Evolutionary conservation across 2,329 filamentous ascomycete species (phyloP).

Genomic region (Pseudodiploospora longispora): DNA sequence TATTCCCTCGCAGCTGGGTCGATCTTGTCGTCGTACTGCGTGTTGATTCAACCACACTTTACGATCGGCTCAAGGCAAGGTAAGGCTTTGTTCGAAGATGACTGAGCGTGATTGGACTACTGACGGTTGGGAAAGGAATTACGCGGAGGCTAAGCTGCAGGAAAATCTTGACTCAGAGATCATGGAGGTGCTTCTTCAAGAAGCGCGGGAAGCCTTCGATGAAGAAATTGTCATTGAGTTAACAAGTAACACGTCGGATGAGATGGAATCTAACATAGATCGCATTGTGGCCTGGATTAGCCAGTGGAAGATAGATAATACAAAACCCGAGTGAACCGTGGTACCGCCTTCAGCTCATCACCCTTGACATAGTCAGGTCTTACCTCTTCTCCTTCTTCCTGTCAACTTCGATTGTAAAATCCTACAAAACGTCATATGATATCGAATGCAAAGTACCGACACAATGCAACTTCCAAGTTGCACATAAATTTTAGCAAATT

Average conservation of each 20-base stretch:
- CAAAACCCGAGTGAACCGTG: not conserved
- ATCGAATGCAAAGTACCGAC: no score
- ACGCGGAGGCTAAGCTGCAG: constrained; percentile 79
- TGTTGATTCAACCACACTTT: constrained; percentile 70
- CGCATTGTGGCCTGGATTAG: constrained; percentile 74
- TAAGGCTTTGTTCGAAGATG: constrained; percentile 24
- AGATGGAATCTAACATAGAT: constrained; percentile 84
- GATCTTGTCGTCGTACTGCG: constrained; percentile 90
- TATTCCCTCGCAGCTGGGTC: constrained; percentile 90
- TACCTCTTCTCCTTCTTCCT: no score
- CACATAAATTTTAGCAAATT: no score
- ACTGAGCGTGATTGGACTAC: no score
- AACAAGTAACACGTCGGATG: constrained; percentile 69
- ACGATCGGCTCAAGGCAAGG: constrained; percentile 74
- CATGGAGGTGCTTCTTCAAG: constrained; percentile 87
- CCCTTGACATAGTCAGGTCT: no score
- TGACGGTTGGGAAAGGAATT: constrained; percentile 48
- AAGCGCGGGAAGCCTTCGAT: constrained; percentile 80
- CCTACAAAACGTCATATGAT: no score
- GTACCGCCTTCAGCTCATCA: no score
- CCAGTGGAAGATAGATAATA: constrained; percentile 67
- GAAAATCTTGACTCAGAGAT: constrained; percentile 97
- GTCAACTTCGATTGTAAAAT: no score
- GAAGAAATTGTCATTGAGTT: constrained; percentile 85
- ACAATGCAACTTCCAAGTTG: no score